Evolutionary conservation across 129 eudicot genomes (phyloP).

Genomic region (Pittosporum tobira): DNA sequence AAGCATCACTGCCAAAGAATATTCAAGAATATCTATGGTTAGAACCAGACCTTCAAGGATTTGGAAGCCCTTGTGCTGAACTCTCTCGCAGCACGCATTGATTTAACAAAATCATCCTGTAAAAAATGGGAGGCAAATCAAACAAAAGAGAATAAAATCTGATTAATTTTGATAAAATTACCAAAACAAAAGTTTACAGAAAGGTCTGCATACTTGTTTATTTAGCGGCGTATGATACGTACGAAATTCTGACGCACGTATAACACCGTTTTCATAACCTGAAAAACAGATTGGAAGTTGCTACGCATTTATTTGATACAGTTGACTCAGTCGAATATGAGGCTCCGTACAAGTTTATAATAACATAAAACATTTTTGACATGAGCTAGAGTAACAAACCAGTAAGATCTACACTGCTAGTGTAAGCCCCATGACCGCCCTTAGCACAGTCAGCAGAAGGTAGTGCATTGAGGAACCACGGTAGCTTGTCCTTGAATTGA

Average conservation of each 20-base stretch:
- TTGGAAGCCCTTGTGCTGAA: constrained; percentile 45
- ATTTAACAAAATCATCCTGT: constrained; percentile 48
- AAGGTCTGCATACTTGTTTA: constrained; percentile 33
- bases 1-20: too few species aligned
- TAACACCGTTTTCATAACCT: constrained; percentile 50
- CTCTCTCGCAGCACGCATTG: constrained; percentile 58
- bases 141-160: not conserved
- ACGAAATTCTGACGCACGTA: constrained; percentile 52
- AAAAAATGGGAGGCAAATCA: not conserved
- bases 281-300: constrained; percentile 1
- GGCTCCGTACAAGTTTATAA: not conserved
- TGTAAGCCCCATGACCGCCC: constrained; percentile 75
- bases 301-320: not conserved
- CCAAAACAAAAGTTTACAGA: not conserved
- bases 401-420: constrained; percentile 44
- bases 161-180: not conserved
- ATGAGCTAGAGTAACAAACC: constrained; percentile 20
- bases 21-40: not conserved
- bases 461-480: constrained; percentile 62
- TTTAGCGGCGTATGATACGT: constrained; percentile 69
- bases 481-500: constrained; percentile 60
- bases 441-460: constrained; percentile 71
- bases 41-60: constrained; percentile 36
- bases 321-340: not conserved
- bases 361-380: not conserved